Percentiles rank a stretch among this genome's conserved stretches.
Evolutionary conservation across 2,329 filamentous ascomycete genomes (phyloP).

Genomic region (Dactylellina cionopaga): DNA sequence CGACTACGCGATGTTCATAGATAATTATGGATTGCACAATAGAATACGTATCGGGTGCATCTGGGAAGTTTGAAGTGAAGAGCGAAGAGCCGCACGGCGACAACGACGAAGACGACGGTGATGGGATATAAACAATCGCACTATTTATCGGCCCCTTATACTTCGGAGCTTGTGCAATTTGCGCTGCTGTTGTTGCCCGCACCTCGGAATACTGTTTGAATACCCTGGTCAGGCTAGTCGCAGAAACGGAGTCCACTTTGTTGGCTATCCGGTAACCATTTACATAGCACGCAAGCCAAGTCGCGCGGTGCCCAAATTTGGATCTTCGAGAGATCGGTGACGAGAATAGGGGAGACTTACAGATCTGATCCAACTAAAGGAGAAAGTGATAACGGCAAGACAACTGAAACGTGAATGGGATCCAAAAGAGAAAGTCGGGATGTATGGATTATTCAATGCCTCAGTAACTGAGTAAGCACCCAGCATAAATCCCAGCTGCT

Average conservation of each 20-base stretch:
- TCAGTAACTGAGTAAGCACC: background rate
- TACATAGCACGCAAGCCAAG: conserved; percentile 43
- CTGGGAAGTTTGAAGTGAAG: no score
- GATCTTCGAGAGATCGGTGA: conserved; percentile 33
- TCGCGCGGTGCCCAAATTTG: conserved; percentile 37
- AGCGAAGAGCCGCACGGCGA: no score
- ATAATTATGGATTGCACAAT: no score
- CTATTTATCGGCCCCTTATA: background rate
- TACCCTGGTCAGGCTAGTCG: conserved; percentile 18
- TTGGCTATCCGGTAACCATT: background rate
- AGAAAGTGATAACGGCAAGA: conserved; percentile 11
- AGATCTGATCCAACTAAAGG: conserved; percentile 10
- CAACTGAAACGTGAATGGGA: conserved; percentile 17
- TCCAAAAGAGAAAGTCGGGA: conserved; percentile 16
- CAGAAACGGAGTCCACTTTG: conserved; percentile 2
- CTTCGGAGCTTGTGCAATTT: background rate
- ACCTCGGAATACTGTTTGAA: conserved; percentile 18
- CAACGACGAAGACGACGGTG: no score
- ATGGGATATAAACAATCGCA: conserved; percentile 1
- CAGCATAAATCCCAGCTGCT: no score
- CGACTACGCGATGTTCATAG: no score
- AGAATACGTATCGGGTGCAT: no score
- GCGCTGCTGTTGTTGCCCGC: conserved; percentile 3
- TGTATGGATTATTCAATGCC: background rate
- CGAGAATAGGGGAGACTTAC: conserved; percentile 12